Conservation (phyloP, 73 alveolate genomes). For the Tetrahymena borealis region DNA sequence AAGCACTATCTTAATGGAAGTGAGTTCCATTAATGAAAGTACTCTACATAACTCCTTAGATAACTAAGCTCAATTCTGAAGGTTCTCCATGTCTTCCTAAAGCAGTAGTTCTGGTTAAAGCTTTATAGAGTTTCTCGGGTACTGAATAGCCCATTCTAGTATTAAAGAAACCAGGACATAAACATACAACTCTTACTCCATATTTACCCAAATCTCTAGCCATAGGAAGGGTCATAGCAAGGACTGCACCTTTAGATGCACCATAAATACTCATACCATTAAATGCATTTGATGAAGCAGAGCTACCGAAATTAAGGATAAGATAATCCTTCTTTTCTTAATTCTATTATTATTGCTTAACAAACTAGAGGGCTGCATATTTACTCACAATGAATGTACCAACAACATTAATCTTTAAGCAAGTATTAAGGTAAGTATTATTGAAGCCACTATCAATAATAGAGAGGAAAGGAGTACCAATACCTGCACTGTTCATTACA, state of each 20-base stretch:
- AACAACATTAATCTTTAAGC: conserved; percentile 62
- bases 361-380: conserved; percentile 59
- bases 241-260: conserved; percentile 86
- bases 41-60: not conserved
- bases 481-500: conserved; percentile 81
- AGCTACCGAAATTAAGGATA: conserved; percentile 69
- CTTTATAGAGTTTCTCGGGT: conserved; percentile 44
- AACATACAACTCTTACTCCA: conserved; percentile 72
- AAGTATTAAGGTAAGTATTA: conserved; percentile 27
- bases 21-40: not conserved
- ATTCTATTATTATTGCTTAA: conserved; percentile 11
- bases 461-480: conserved; percentile 42
- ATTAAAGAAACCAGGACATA: conserved; percentile 79
- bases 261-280: conserved; percentile 80
- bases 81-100: conserved; percentile 73
- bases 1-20: not conserved
- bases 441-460: conserved; percentile 40
- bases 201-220: conserved; percentile 86
- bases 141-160: conserved; percentile 67
- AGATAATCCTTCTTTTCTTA: conserved; percentile 72
- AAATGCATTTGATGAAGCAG: conserved; percentile 81
- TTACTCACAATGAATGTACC: conserved; percentile 78
- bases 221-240: conserved; percentile 87
- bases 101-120: conserved; percentile 51
- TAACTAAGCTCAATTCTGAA: conserved; percentile 46